phyloP scores from a whole-genome alignment of 805 yeast species.

The Candida quercuum region DNA sequence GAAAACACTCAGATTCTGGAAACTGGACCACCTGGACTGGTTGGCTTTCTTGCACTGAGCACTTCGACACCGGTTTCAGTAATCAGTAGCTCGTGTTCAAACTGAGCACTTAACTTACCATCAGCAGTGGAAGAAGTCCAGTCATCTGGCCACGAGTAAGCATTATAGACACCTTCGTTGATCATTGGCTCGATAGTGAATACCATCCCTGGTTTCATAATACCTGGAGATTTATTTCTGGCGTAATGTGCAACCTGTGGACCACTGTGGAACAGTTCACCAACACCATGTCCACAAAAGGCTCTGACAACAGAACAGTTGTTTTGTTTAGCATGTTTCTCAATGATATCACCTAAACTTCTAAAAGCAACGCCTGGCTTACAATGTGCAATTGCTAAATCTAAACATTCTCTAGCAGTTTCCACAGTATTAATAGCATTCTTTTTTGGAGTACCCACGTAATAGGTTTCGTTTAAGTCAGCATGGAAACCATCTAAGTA shows the following conservation, averaged over 20 bases:
- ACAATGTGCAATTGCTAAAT: conserved; percentile 74
- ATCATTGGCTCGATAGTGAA: conserved; percentile 99
- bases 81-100: conserved; percentile 87
- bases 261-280: conserved; percentile 79
- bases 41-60: conserved; percentile 71
- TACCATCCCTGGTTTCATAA: conserved; percentile 92
- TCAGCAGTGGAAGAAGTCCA: conserved; percentile 95
- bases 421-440: conserved; percentile 89
- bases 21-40: conserved; percentile 86
- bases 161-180: conserved; percentile 76
- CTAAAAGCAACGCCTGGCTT: conserved; percentile 92
- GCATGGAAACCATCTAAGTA: conserved; percentile 88
- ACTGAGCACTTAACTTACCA: conserved; percentile 88
- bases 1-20: conserved; percentile 34
- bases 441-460: conserved; percentile 83
- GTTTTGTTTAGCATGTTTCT: conserved; percentile 74
- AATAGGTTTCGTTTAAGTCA: conserved; percentile 93
- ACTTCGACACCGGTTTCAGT: conserved; percentile 94
- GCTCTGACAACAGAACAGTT: conserved; percentile 84
- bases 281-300: conserved; percentile 93
- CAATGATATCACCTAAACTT: conserved; percentile 81
- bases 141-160: conserved; percentile 91
- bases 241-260: conserved; percentile 95
- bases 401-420: conserved; percentile 83
- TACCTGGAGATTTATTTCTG: conserved; percentile 86